Evolutionary conservation across 345 rosid genomes (phyloP), one percentile per base, ranked within the genome.

Genomic region (Triadica sebifera): DNA sequence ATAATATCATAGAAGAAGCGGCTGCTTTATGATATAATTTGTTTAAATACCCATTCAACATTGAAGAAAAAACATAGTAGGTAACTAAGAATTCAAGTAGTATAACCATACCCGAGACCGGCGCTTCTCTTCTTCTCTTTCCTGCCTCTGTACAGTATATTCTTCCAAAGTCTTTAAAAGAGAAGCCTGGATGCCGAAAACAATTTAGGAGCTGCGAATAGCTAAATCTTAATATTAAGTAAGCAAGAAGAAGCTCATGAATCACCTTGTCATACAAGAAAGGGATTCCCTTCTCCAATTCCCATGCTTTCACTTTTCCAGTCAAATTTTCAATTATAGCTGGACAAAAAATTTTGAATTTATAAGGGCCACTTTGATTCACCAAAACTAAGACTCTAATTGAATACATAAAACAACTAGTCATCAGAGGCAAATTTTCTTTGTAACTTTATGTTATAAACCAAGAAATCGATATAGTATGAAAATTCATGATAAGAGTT

Each of bases 111-210:
- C 97, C 82, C 95, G 91, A 67, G 72, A 74, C 67, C 85, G 83
- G 68, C 91, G 95, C 77, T 89, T 94, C 83, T 89, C 95, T 80
- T 88, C 97, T 65, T 94, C 98, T 80, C 90, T 86, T 72, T 83
- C 87, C 72, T 77, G 87, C 57, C 89, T 86, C 73, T 64, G 41
- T 63, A 70, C 20, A 17, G 76, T 72, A 70, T 89, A 87, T 80
- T 88, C 92, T 78, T 90, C 95, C 77, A 94, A 70, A 38, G 73
- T 69, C 69, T 68, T 72, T 71, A 89, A 75, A 65, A 94, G 84
- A 4, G 93, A 80, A 50, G 63, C 81, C 97, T 92, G 86, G 64
- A 83, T 69, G 72, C 45, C 49, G 70, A 57, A 83, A 65, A 39
- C 72, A 73, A 38, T 67, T 76, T 25, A 72, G 24, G 51, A 72